A percentile compares a stretch with the other conserved stretches of the same genome.
These are phyloP conservation scores for Moricandia arvensis DNA, from an alignment of 345 rosid genomes.

Conservation along the genomic window DNA sequence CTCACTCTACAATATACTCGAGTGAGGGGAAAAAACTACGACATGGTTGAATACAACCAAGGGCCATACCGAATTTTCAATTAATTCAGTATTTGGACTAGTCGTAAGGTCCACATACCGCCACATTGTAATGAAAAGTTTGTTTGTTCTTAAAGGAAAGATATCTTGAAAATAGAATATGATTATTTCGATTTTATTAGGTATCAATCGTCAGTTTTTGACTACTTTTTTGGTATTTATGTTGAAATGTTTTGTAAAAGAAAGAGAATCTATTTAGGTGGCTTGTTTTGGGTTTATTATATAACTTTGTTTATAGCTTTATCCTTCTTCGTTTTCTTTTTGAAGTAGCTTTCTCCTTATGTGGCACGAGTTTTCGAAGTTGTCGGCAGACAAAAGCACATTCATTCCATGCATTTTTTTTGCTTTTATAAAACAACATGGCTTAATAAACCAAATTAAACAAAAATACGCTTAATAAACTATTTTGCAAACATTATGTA, in stretches of 20 bases:
- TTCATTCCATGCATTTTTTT: slow-evolving; percentile 3
- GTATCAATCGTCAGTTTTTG: slow-evolving; percentile 36
- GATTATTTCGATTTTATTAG: not conserved
- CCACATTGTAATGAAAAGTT: slow-evolving; percentile 15
- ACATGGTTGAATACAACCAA: not conserved
- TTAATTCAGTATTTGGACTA: not conserved
- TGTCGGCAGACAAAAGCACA: slow-evolving; percentile 35
- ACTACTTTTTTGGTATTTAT: slow-evolving; percentile 24
- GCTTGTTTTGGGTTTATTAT: slow-evolving; percentile 15
- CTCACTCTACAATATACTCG: not conserved
- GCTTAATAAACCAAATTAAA: not conserved
- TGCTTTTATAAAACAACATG: not conserved
- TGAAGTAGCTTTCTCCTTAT: not conserved
- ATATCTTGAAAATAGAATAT: not conserved
- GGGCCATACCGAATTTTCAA: not conserved
- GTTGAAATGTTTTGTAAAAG: not conserved
- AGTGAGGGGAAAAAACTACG: not conserved
- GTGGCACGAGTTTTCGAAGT: slow-evolving; percentile 24
- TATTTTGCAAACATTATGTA: not conserved
- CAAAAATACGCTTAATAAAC: not conserved
- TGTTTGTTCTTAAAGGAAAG: slow-evolving; percentile 7
- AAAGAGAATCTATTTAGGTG: slow-evolving; percentile 25
- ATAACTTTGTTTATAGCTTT: slow-evolving; percentile 17
- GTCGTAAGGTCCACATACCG: slow-evolving; percentile 14
- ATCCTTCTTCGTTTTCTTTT: not conserved